Evolutionary conservation across 805 yeast species (phyloP).

Genomic region (Nakazawaea laoshanensis): DNA sequence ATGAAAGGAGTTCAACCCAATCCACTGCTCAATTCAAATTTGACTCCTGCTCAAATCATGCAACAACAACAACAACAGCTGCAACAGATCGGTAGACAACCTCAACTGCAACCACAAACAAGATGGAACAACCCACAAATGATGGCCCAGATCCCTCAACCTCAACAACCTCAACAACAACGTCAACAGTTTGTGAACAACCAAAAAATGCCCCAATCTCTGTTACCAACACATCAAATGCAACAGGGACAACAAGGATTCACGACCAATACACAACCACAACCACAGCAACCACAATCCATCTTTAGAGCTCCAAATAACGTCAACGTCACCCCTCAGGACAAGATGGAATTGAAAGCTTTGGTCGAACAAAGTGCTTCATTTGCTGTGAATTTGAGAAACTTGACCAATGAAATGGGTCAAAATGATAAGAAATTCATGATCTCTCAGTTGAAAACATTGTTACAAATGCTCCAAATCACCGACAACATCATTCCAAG

Average conservation of each 20-base stretch:
- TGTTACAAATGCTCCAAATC: constrained; percentile 53
- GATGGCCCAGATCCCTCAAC: constrained; percentile 11
- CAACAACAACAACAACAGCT: constrained; percentile 14
- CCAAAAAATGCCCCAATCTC: constrained; percentile 7
- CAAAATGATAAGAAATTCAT: constrained; percentile 59
- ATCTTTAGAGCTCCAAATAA: constrained; percentile 12
- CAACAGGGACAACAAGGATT: constrained; percentile 15
- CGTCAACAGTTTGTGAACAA: constrained; percentile 13
- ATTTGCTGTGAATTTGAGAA: constrained; percentile 58
- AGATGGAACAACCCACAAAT: constrained; percentile 15
- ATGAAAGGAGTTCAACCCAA: background rate
- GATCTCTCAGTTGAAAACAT: constrained; percentile 41
- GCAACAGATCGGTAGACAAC: constrained; percentile 13
- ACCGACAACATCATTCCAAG: constrained; percentile 74
- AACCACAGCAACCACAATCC: constrained; percentile 10
- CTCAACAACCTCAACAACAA: constrained; percentile 12
- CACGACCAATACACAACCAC: constrained; percentile 11
- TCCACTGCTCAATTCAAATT: constrained; percentile 5
- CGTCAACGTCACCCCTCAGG: constrained; percentile 43
- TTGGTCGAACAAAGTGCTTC: constrained; percentile 63
- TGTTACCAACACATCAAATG: constrained; percentile 12
- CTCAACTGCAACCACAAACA: constrained; percentile 16
- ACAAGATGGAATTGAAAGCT: constrained; percentile 49
- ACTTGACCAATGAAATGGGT: constrained; percentile 52
- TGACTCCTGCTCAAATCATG: constrained; percentile 10